Evolutionary conservation across 129 eudicot species (phyloP).

Genomic region (Artemisia annua): DNA sequence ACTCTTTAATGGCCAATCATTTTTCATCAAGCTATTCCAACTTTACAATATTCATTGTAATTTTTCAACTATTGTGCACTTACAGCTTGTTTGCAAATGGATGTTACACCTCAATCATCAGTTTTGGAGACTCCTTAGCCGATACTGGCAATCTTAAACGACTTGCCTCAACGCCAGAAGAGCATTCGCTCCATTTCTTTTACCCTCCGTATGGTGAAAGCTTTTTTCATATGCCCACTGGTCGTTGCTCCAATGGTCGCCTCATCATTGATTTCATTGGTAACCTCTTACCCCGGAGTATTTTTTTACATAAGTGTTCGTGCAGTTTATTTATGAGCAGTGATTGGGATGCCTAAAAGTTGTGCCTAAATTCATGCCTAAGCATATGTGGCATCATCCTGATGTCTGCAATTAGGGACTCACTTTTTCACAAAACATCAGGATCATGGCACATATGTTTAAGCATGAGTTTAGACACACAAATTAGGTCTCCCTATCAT

Average conservation of each 20-base stretch:
- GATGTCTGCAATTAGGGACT: no score
- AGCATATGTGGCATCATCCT: no score
- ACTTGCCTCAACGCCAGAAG: neutral
- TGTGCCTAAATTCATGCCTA: no score
- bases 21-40: neutral
- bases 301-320: no score
- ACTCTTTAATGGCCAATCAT: slow-evolving; percentile 21
- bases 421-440: no score
- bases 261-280: slow-evolving; percentile 38
- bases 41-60: neutral
- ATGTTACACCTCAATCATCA: slow-evolving; percentile 49
- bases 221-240: slow-evolving; percentile 30
- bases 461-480: no score
- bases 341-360: no score
- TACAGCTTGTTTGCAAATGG: slow-evolving; percentile 8
- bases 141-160: slow-evolving; percentile 31
- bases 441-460: no score
- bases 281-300: neutral
- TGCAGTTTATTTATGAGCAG: no score
- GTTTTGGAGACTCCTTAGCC: slow-evolving; percentile 38
- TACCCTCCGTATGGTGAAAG: slow-evolving; percentile 30
- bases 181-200: slow-evolving; percentile 15
- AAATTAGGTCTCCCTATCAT: no score
- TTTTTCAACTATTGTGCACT: slow-evolving; percentile 8
- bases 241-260: slow-evolving; percentile 43